A percentile compares a stretch with the other conserved stretches of the same genome.
Evolutionary conservation across 176 grass and related monocot genomes (phyloP).

Genomic region (Themeda triandra): DNA sequence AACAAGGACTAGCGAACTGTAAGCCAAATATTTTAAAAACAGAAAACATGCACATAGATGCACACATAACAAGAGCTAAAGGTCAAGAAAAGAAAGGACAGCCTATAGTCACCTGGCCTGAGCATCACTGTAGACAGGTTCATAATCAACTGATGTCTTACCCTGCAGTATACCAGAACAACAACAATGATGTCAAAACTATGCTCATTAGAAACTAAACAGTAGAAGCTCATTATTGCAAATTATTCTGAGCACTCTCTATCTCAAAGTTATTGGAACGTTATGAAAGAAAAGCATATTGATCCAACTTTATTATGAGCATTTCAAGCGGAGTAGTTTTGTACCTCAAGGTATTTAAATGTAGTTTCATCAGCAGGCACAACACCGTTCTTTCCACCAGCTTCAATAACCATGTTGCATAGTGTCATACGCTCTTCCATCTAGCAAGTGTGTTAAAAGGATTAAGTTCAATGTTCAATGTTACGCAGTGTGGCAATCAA

Average conservation of each 20-base stretch:
- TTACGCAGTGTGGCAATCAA: not conserved
- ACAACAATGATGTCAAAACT: conserved; percentile 4
- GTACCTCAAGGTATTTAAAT: conserved; percentile 93
- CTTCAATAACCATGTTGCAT: conserved; percentile 95
- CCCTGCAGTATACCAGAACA: conserved; percentile 48
- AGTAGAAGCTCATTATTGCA: conserved; percentile 5
- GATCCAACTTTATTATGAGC: not conserved
- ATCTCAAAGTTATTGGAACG: not conserved
- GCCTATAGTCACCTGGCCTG: conserved; percentile 66
- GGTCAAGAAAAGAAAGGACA: conserved; percentile 6
- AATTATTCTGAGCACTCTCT: conserved; percentile 9
- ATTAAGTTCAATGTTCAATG: conserved; percentile 13
- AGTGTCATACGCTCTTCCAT: conserved; percentile 98
- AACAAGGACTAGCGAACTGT: not conserved
- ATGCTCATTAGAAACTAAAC: conserved; percentile 8
- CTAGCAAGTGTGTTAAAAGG: conserved; percentile 35
- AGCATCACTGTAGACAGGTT: conserved; percentile 81
- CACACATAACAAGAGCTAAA: not conserved
- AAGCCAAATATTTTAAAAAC: conserved; percentile 1
- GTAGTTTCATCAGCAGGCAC: conserved; percentile 82
- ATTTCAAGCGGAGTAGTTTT: conserved; percentile 19
- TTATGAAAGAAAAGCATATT: not conserved
- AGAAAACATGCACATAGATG: not conserved
- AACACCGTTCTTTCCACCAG: conserved; percentile 89
- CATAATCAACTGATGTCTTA: conserved; percentile 60